Percentiles rank a stretch among this genome's conserved stretches.
phyloP scores from a whole-genome alignment of 345 rosid genomes.

The Arabis hirsuta region DNA sequence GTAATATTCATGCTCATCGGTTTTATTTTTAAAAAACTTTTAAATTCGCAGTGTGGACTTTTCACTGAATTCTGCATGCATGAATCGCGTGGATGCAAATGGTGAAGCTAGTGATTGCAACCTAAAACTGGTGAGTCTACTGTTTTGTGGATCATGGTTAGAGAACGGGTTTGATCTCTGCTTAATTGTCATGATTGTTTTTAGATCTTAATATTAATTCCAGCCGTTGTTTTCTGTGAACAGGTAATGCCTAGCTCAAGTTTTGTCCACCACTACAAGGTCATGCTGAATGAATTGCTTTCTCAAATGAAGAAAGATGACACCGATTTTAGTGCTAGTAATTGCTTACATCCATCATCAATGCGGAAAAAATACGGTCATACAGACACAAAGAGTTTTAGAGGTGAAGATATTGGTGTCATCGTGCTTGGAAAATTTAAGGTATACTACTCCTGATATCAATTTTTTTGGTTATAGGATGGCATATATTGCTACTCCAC shows the following conservation, averaged over 20 bases:
- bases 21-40: neutral
- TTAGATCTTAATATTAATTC: slow-evolving; percentile 9
- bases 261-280: slow-evolving; percentile 63
- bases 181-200: neutral
- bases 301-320: slow-evolving; percentile 38
- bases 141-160: slow-evolving; percentile 25
- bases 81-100: slow-evolving; percentile 58
- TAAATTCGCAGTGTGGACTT: slow-evolving; percentile 63
- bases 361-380: slow-evolving; percentile 42
- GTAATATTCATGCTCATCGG: slow-evolving; percentile 21
- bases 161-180: neutral
- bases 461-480: neutral
- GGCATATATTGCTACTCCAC: neutral
- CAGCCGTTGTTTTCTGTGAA: neutral
- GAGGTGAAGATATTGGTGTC: slow-evolving; percentile 58
- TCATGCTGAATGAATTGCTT: slow-evolving; percentile 46
- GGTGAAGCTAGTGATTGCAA: slow-evolving; percentile 50
- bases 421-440: slow-evolving; percentile 71
- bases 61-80: slow-evolving; percentile 67
- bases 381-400: slow-evolving; percentile 54
- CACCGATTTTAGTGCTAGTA: slow-evolving; percentile 25
- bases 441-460: slow-evolving; percentile 51
- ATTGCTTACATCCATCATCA: slow-evolving; percentile 31
- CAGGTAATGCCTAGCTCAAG: slow-evolving; percentile 77
- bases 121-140: slow-evolving; percentile 65